These are phyloP conservation scores for Dysphania ambrosioides DNA, from an alignment of 148 eudicot species.

Conservation along the genomic window DNA sequence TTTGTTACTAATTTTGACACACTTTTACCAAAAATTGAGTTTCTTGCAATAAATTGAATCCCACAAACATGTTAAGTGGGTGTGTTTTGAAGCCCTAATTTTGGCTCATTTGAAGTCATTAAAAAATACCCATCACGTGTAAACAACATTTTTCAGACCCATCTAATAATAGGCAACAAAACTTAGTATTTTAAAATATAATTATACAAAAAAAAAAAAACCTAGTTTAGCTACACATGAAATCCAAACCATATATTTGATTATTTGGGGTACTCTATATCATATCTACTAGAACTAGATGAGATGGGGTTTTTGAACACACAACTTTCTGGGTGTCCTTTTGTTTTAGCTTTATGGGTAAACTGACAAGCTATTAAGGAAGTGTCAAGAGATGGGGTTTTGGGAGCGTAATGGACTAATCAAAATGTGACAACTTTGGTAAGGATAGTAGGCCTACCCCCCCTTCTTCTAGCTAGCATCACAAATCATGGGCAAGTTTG, in stretches of 20 bases:
- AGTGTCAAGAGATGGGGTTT: constrained; percentile 38
- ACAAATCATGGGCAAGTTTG: constrained; percentile 39
- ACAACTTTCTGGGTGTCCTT: constrained; percentile 26
- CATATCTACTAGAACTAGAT: not conserved
- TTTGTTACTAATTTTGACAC: constrained; percentile 21
- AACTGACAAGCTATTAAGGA: constrained; percentile 44
- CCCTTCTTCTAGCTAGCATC: constrained; percentile 24
- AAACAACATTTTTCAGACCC: constrained; percentile 12
- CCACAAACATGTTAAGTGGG: constrained; percentile 5
- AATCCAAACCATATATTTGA: not conserved
- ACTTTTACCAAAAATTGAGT: constrained; percentile 18
- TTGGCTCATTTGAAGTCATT: constrained; percentile 21
- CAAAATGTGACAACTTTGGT: constrained; percentile 27
- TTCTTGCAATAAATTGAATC: constrained; percentile 24
- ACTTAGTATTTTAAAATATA: constrained; percentile 4
- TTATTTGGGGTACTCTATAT: too few species aligned
- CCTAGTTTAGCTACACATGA: constrained; percentile 26
- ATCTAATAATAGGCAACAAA: constrained; percentile 16
- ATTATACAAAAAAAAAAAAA: constrained; percentile 16
- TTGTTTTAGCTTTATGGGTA: constrained; percentile 27
- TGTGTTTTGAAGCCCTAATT: constrained; percentile 25
- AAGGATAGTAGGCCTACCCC: constrained; percentile 17
- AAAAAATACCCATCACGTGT: constrained; percentile 18
- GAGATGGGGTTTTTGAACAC: constrained; percentile 23
- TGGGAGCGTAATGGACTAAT: constrained; percentile 21